These are phyloP conservation scores for Colletotrichum musae DNA, from an alignment of 2,329 filamentous ascomycete species.

Conservation along the genomic window DNA sequence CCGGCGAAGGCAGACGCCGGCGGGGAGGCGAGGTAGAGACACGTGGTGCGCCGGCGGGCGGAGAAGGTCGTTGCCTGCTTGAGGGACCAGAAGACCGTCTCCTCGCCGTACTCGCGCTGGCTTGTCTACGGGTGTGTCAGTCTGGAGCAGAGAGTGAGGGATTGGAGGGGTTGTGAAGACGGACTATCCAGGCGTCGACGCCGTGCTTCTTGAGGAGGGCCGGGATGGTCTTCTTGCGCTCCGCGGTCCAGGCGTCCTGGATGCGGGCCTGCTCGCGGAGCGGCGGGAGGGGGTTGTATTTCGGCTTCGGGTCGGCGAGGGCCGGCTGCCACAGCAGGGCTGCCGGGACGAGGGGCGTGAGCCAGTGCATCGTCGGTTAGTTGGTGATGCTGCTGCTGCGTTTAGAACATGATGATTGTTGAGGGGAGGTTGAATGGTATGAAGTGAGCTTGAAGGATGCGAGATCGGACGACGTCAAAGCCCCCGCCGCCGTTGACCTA, in stretches of 20 bases:
- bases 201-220: constrained; percentile 59
- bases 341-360: constrained; percentile 17
- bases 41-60: constrained; percentile 63
- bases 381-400: not conserved
- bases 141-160: not conserved
- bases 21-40: constrained; percentile 61
- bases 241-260: constrained; percentile 60
- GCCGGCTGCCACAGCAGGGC: constrained; percentile 17
- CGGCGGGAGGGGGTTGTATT: constrained; percentile 57
- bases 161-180: constrained; percentile 34
- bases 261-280: constrained; percentile 60
- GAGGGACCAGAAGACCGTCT: constrained; percentile 66
- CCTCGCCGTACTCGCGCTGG: constrained; percentile 66
- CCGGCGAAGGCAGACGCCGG: constrained; percentile 3
- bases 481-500: constrained; percentile 15
- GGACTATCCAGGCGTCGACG: constrained; percentile 64
- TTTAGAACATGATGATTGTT: not conserved
- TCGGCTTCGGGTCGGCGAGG: constrained; percentile 11
- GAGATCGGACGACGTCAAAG: constrained; percentile 36
- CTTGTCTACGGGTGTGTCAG: constrained; percentile 54
- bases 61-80: constrained; percentile 62
- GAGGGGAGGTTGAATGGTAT: not conserved
- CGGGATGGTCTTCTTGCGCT: constrained; percentile 59
- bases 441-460: not conserved
- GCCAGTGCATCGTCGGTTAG: constrained; percentile 27